Conservation (phyloP, 1,284 basidiomycete species). For the Rhodotorula sp. region DNA sequence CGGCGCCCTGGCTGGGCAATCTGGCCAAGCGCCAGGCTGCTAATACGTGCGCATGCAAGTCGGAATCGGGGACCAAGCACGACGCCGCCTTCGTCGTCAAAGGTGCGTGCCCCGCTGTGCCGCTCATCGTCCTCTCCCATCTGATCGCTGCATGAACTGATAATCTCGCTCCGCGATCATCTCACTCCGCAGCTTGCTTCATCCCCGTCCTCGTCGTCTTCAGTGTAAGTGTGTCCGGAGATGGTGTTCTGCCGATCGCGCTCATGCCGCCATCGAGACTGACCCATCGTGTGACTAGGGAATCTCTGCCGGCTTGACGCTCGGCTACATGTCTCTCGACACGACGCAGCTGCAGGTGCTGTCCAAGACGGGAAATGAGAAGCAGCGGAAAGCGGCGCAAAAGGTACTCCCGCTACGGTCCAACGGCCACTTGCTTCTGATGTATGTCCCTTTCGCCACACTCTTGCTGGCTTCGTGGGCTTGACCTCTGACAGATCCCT, state of each 20-base stretch:
- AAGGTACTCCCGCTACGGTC: slow-evolving; percentile 83
- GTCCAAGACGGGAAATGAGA: slow-evolving; percentile 74
- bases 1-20: too few relatives aligned
- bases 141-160: too few relatives aligned
- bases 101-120: background rate
- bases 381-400: slow-evolving; percentile 74
- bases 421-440: slow-evolving; percentile 73
- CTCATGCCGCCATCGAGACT: too few relatives aligned
- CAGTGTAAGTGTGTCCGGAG: background rate
- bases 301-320: slow-evolving; percentile 51
- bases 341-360: slow-evolving; percentile 87
- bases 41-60: background rate
- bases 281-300: background rate
- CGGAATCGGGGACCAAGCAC: background rate
- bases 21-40: too few relatives aligned
- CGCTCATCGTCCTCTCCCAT: background rate
- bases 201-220: slow-evolving; percentile 4
- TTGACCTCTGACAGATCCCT: background rate
- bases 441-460: slow-evolving; percentile 61
- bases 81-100: background rate
- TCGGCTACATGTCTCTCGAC: slow-evolving; percentile 90
- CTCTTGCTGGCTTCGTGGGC: too few relatives aligned
- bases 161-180: too few relatives aligned
- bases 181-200: background rate
- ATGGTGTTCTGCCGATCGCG: too few relatives aligned